A percentile compares a stretch with the other conserved stretches of the same genome.
These are phyloP conservation scores for Rhododendron ferrugineum DNA, from an alignment of 148 eudicot species.

Conservation along the genomic window DNA sequence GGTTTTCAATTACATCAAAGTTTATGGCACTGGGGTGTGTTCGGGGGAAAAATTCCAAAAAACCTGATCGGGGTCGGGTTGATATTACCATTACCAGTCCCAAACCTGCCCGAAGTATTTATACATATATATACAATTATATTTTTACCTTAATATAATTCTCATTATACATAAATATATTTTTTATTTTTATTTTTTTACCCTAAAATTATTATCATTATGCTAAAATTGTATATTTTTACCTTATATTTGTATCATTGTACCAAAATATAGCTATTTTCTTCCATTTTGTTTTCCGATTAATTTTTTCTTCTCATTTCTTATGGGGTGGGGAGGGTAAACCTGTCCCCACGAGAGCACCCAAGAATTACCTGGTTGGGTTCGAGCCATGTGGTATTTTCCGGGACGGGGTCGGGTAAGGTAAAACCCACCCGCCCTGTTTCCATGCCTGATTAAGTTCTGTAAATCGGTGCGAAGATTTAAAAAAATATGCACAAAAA, in stretches of 20 bases:
- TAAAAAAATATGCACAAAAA: background rate
- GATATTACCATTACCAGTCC: background rate
- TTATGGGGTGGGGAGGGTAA: no score
- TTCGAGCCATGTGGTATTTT: background rate
- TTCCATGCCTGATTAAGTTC: background rate
- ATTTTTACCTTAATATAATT: background rate
- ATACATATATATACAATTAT: no score
- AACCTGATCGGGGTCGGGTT: no score
- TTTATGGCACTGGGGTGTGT: no score
- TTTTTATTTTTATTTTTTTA: no score
- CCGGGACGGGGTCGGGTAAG: background rate
- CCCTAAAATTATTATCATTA: background rate
- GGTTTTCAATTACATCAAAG: no score
- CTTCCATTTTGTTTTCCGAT: no score
- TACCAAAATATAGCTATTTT: background rate
- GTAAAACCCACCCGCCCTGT: background rate
- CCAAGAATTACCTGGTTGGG: background rate
- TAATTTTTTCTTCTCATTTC: no score
- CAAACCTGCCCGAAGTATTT: background rate
- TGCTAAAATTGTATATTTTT: no score
- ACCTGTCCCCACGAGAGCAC: background rate
- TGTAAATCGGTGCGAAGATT: background rate
- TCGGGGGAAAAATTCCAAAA: no score
- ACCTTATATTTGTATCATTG: background rate
- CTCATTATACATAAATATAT: no score